Percentiles rank a stretch among this genome's conserved stretches.
Conservation (phyloP, 352 stramenopile species). For the Globisporangium paroecandrum region DNA sequence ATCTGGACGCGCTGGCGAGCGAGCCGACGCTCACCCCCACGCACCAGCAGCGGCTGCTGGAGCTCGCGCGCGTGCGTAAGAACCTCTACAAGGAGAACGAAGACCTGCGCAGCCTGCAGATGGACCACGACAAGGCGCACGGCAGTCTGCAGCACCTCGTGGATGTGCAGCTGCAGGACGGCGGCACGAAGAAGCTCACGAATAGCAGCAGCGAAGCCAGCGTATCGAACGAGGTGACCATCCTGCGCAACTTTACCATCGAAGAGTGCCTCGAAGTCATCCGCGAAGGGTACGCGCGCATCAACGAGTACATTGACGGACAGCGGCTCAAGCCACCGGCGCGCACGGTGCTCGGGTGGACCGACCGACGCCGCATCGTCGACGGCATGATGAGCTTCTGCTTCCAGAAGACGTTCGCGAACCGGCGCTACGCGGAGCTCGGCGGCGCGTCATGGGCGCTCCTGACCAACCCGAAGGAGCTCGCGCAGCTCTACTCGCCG, state of each 20-base stretch:
- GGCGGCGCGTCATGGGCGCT: slow-evolving; percentile 32
- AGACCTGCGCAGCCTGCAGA: slow-evolving; percentile 28
- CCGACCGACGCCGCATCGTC: slow-evolving; percentile 26
- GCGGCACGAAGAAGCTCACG: slow-evolving; percentile 5
- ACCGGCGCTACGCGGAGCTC: slow-evolving; percentile 24
- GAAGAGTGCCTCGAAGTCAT: slow-evolving; percentile 42
- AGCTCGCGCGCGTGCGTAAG: slow-evolving; percentile 34
- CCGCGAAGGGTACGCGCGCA: slow-evolving; percentile 34
- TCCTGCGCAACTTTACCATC: slow-evolving; percentile 35
- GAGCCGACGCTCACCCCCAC: slow-evolving; percentile 16
- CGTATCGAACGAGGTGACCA: slow-evolving; percentile 26
- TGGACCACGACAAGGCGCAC: slow-evolving; percentile 43
- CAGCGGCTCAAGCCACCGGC: slow-evolving; percentile 31
- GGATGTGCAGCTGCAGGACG: slow-evolving; percentile 34
- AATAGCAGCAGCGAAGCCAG: slow-evolving; percentile 14
- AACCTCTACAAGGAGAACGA: slow-evolving; percentile 45
- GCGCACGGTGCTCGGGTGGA: slow-evolving; percentile 40
- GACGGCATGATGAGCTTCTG: slow-evolving; percentile 30
- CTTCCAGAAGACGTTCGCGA: slow-evolving; percentile 43
- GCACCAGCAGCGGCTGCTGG: slow-evolving; percentile 20
- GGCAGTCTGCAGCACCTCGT: slow-evolving; percentile 44
- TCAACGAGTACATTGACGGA: slow-evolving; percentile 33
- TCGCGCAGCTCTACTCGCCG: slow-evolving; percentile 34
- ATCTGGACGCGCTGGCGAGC: slow-evolving; percentile 19
- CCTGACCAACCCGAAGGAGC: slow-evolving; percentile 23